Conservation (phyloP, 352 stramenopile genomes). For the Globisporangium nagaii region DNA sequence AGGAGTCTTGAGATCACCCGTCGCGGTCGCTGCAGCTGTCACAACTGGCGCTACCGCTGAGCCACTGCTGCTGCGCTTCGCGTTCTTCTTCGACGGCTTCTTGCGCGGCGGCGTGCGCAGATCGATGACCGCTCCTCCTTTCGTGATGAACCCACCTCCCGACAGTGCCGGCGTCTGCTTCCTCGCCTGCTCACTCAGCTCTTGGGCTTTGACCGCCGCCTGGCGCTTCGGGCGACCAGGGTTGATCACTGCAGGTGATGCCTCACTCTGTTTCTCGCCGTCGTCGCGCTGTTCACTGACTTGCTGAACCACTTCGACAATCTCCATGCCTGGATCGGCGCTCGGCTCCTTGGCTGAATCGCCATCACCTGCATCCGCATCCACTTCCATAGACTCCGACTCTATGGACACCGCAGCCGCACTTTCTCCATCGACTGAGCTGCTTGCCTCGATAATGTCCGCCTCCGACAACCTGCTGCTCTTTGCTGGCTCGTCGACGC, state of each 20-base stretch:
- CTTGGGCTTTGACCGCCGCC: slow-evolving; percentile 43
- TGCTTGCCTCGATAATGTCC: neutral
- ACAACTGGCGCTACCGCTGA: neutral
- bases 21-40: neutral
- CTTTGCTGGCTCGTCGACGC: neutral
- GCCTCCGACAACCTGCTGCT: neutral
- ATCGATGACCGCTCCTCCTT: slow-evolving; percentile 3
- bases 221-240: slow-evolving; percentile 52
- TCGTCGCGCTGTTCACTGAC: neutral
- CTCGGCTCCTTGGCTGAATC: neutral
- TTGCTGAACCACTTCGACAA: neutral
- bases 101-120: slow-evolving; percentile 7
- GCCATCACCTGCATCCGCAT: neutral
- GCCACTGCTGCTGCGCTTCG: neutral
- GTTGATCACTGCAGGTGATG: slow-evolving; percentile 7
- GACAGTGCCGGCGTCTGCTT: neutral
- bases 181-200: slow-evolving; percentile 4
- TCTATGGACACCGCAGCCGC: neutral
- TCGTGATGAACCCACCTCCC: neutral
- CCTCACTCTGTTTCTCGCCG: neutral
- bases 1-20: slow-evolving; percentile 10
- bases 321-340: no score
- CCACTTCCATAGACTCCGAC: neutral
- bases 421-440: neutral
- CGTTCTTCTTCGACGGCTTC: neutral